phyloP scores from a whole-genome alignment of 441 rosid species.

The Gossypium gossypioides region DNA sequence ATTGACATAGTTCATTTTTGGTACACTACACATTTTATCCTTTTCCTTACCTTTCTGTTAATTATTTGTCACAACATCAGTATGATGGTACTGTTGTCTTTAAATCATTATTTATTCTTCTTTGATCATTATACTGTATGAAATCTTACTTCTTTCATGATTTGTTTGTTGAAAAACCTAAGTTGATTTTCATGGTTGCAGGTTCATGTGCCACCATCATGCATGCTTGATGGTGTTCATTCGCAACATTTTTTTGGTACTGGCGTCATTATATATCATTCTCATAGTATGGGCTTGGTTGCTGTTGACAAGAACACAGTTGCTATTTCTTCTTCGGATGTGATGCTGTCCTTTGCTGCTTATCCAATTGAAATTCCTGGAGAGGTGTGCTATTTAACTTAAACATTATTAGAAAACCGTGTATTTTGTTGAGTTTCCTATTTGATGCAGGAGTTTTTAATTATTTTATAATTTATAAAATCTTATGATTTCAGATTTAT shows the following conservation, averaged over 20 bases:
- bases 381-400: slow-evolving; percentile 44
- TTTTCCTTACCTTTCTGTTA: neutral
- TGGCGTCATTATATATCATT: slow-evolving; percentile 82
- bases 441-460: neutral
- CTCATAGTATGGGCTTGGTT: slow-evolving; percentile 79
- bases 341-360: slow-evolving; percentile 95
- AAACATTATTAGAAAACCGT: neutral
- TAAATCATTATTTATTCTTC: neutral
- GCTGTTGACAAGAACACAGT: slow-evolving; percentile 91
- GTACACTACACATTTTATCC: neutral
- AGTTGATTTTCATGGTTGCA: slow-evolving; percentile 23
- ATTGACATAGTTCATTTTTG: neutral
- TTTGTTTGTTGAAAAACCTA: neutral
- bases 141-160: neutral
- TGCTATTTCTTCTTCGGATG: slow-evolving; percentile 77
- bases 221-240: slow-evolving; percentile 93
- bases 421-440: slow-evolving; percentile 19
- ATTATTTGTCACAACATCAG: neutral
- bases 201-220: slow-evolving; percentile 91
- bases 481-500: neutral
- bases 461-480: no score
- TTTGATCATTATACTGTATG: neutral
- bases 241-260: slow-evolving; percentile 80
- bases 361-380: slow-evolving; percentile 96
- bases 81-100: neutral